These are phyloP conservation scores for Prunella vulgaris DNA, from an alignment of 257 asterid species.

Conservation along the genomic window DNA sequence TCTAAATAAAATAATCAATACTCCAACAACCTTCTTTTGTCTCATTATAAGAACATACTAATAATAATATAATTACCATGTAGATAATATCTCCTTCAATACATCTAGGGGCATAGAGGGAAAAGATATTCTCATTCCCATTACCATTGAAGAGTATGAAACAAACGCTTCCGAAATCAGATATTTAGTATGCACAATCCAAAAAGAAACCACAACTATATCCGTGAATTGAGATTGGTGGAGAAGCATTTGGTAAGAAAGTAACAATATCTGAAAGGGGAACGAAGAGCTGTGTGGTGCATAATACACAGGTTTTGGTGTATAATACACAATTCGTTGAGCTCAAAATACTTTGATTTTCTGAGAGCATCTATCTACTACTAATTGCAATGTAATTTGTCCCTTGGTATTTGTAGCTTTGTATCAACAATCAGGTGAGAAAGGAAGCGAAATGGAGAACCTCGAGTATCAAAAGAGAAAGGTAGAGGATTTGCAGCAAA, in stretches of 20 bases:
- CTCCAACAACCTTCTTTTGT: too few species aligned
- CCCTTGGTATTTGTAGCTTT: slow-evolving; percentile 49
- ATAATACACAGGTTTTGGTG: not conserved
- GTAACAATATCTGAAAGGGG: not conserved
- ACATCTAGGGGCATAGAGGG: too few species aligned
- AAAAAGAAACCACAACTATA: not conserved
- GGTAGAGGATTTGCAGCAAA: slow-evolving; percentile 72
- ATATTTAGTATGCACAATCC: not conserved
- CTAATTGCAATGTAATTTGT: slow-evolving; percentile 3
- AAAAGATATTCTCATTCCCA: too few species aligned
- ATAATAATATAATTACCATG: too few species aligned
- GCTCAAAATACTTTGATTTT: not conserved
- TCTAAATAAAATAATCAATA: too few species aligned
- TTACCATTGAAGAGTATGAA: too few species aligned
- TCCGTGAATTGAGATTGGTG: too few species aligned
- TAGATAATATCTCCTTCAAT: too few species aligned
- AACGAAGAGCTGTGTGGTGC: not conserved
- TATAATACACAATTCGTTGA: not conserved
- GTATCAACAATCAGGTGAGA: slow-evolving; percentile 86
- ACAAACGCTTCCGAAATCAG: too few species aligned
- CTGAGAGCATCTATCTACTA: not conserved
- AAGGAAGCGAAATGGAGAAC: slow-evolving; percentile 68
- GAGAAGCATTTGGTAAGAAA: not conserved
- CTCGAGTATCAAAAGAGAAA: slow-evolving; percentile 59
- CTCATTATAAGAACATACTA: too few species aligned